These are phyloP conservation scores for Phylloporus rhodoxanthus DNA, from an alignment of 768 basidiomycete species.

Conservation along the genomic window DNA sequence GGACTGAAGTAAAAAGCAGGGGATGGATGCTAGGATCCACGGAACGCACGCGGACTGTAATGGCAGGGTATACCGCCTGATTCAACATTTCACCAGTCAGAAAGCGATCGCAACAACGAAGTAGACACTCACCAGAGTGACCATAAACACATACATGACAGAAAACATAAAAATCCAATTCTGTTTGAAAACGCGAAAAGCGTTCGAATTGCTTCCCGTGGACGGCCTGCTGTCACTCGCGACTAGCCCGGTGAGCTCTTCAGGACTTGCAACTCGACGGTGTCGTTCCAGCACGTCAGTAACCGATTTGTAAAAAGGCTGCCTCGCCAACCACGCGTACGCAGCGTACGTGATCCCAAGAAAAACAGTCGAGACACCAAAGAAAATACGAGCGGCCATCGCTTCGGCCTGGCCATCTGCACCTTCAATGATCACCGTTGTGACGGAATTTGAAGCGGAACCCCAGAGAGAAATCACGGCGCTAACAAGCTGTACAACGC, in stretches of 20 bases:
- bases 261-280: constrained; percentile 18
- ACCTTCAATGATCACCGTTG: constrained; percentile 16
- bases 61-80: constrained; percentile 82
- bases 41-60: constrained; percentile 71
- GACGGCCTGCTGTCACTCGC: constrained; percentile 24
- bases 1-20: constrained; percentile 72
- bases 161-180: constrained; percentile 70
- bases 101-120: neutral
- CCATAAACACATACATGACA: constrained; percentile 66
- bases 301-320: constrained; percentile 54
- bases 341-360: constrained; percentile 49
- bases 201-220: constrained; percentile 37
- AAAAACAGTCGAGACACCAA: constrained; percentile 63
- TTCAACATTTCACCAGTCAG: constrained; percentile 5
- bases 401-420: constrained; percentile 51
- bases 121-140: constrained; percentile 63
- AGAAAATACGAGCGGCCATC: constrained; percentile 68
- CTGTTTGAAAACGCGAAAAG: constrained; percentile 50
- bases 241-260: constrained; percentile 33
- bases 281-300: constrained; percentile 43
- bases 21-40: constrained; percentile 65
- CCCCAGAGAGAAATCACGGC: constrained; percentile 52
- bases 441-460: constrained; percentile 26
- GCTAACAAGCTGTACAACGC: constrained; percentile 67
- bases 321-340: constrained; percentile 51